phyloP scores from a whole-genome alignment of 2,329 filamentous ascomycete genomes.

The Trichothecium sympodiale region DNA sequence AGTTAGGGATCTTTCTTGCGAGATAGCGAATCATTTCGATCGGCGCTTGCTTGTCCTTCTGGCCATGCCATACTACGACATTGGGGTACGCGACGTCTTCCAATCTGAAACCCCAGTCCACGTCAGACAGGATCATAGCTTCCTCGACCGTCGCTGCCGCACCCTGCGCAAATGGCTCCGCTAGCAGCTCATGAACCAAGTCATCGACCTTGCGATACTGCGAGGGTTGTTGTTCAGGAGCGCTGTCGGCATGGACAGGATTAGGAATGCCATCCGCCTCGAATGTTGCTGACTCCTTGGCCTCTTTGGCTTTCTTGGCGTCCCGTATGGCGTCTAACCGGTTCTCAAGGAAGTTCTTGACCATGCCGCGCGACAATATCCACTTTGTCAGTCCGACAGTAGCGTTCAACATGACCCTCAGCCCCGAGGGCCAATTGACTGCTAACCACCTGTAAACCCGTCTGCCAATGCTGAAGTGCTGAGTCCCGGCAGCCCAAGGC shows the following conservation, averaged over 20 bases:
- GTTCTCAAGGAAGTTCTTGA: background rate
- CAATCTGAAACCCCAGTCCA: conserved; percentile 18
- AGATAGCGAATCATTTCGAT: conserved; percentile 23
- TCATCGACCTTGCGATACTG: conserved; percentile 5
- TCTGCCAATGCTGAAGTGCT: conserved; percentile 15
- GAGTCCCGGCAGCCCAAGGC: conserved; percentile 20
- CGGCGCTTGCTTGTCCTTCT: conserved; percentile 18
- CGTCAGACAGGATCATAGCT: conserved; percentile 14
- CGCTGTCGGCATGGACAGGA: no score
- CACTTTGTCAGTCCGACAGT: conserved; percentile 11
- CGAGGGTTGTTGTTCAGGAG: no score
- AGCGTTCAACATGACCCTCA: conserved; percentile 8
- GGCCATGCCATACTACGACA: conserved; percentile 21
- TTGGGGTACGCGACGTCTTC: conserved; percentile 14
- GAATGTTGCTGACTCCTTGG: conserved; percentile 2
- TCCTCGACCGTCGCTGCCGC: conserved; percentile 14
- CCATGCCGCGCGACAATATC: conserved; percentile 6
- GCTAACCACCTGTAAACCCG: conserved; percentile 10
- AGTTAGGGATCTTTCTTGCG: conserved; percentile 21
- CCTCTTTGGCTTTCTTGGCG: background rate
- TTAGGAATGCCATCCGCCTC: conserved; percentile 9
- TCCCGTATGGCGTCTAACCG: background rate
- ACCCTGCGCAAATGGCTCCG: conserved; percentile 19
- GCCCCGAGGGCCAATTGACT: conserved; percentile 11
- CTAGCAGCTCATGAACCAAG: conserved; percentile 15